Conservation (phyloP, 2,329 filamentous ascomycete genomes). For the Penicillium sclerotigenum region DNA sequence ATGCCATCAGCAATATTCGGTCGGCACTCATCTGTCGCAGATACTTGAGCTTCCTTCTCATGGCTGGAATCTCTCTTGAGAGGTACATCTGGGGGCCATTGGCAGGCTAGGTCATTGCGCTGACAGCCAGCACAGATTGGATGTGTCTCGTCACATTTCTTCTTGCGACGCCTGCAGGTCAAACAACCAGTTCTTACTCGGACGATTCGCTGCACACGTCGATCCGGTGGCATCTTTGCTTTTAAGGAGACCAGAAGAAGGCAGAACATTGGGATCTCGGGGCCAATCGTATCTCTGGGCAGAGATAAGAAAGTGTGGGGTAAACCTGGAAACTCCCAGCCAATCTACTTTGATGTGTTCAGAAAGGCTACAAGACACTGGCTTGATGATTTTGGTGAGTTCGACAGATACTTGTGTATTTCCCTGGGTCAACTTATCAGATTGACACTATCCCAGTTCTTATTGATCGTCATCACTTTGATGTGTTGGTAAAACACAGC, state of each 20-base stretch:
- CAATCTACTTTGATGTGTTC: not conserved
- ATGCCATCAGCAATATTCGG: slow-evolving; percentile 7
- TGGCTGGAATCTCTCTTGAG: slow-evolving; percentile 10
- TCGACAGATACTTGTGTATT: not conserved
- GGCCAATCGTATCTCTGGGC: not conserved
- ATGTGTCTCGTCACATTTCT: slow-evolving; percentile 35
- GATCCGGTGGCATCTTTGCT: slow-evolving; percentile 14
- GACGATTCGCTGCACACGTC: slow-evolving; percentile 30
- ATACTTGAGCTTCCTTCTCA: not conserved
- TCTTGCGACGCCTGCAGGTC: slow-evolving; percentile 33
- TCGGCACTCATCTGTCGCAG: not conserved
- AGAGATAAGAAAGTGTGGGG: slow-evolving; percentile 10
- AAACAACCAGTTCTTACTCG: slow-evolving; percentile 34
- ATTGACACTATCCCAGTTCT: not conserved
- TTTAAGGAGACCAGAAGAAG: not conserved
- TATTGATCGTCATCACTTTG: not conserved
- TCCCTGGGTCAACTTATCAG: not conserved
- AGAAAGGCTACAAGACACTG: not conserved
- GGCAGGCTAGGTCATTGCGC: slow-evolving; percentile 30
- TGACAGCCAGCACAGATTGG: slow-evolving; percentile 35
- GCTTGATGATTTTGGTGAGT: not conserved
- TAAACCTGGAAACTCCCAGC: not conserved
- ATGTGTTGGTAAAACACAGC: not conserved
- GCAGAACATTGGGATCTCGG: slow-evolving; percentile 4
- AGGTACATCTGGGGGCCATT: slow-evolving; percentile 26